Evolutionary conservation across 495 filamentous ascomycete genomes (phyloP).

Genomic region (Daldinia vernicosa): DNA sequence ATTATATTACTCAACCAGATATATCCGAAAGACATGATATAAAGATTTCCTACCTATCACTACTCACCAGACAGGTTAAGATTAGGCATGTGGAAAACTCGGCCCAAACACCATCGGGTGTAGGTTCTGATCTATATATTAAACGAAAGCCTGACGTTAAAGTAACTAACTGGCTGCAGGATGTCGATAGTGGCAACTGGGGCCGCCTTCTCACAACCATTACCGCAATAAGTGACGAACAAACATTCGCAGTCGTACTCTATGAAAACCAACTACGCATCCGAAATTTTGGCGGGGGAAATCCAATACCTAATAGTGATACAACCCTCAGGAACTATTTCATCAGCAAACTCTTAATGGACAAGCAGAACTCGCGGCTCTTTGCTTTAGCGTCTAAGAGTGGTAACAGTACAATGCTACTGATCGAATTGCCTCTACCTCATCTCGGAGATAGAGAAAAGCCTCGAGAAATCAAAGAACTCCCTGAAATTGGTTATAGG

Average conservation of each 20-base stretch:
- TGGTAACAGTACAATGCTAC: constrained; percentile 36
- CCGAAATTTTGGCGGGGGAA: constrained; percentile 23
- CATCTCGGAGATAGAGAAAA: constrained; percentile 14
- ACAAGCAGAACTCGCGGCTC: constrained; percentile 32
- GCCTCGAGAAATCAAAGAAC: constrained; percentile 33
- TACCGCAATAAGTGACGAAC: constrained; percentile 30
- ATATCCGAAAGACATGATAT: constrained; percentile 16
- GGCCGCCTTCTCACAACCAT: constrained; percentile 48
- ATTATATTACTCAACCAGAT: constrained; percentile 43
- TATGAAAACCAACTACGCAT: constrained; percentile 44
- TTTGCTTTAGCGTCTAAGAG: constrained; percentile 43
- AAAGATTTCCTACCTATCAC: not conserved
- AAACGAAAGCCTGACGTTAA: not conserved
- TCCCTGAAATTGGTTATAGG: constrained; percentile 39
- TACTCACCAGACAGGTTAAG: not conserved
- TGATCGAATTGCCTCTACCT: constrained; percentile 41
- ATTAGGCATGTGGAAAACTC: constrained; percentile 9
- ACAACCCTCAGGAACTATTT: constrained; percentile 44
- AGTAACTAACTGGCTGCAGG: constrained; percentile 19
- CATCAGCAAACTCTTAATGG: constrained; percentile 45
- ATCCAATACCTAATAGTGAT: constrained; percentile 13
- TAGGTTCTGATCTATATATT: constrained; percentile 10
- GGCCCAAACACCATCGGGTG: constrained; percentile 9
- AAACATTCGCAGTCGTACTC: constrained; percentile 44
- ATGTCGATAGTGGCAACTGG: constrained; percentile 40